These are phyloP conservation scores for Aristolochia californica DNA, from an alignment of 164 flowering plant species.

Conservation along the genomic window DNA sequence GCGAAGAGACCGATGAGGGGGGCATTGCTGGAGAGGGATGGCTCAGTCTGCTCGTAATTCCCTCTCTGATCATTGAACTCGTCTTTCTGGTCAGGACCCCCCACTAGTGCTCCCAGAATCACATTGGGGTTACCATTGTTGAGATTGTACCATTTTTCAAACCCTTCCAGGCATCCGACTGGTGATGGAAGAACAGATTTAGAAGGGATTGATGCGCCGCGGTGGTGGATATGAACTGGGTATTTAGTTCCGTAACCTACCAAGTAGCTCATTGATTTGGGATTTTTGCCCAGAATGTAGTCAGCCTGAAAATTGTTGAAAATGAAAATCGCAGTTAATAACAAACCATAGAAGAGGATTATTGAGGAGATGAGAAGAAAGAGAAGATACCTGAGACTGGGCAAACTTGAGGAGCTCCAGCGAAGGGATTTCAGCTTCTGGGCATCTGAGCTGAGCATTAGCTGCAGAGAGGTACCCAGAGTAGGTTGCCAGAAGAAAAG, in stretches of 20 bases:
- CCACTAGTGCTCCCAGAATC: conserved; percentile 67
- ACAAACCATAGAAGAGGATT: background rate
- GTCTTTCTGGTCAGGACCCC: conserved; percentile 74
- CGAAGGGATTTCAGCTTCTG: conserved; percentile 43
- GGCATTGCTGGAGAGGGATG: too few relatives aligned
- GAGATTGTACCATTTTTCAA: conserved; percentile 58
- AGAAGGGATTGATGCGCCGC: conserved; percentile 72
- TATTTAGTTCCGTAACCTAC: conserved; percentile 64
- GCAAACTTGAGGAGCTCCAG: conserved; percentile 56
- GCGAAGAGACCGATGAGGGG: conserved; percentile 13
- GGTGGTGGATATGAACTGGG: conserved; percentile 66
- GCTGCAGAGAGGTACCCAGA: conserved; percentile 50
- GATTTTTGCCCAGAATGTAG: conserved; percentile 85
- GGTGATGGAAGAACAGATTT: conserved; percentile 12
- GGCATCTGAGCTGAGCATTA: conserved; percentile 41
- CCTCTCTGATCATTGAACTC: conserved; percentile 50
- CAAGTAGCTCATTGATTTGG: conserved; percentile 67
- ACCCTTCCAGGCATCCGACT: conserved; percentile 64
- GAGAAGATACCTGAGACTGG: conserved; percentile 50
- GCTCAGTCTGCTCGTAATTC: too few relatives aligned
- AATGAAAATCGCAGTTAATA: too few relatives aligned
- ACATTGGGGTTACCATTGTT: conserved; percentile 57
- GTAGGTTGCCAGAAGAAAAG: conserved; percentile 74
- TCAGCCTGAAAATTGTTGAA: conserved; percentile 39
- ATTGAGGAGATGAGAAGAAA: too few relatives aligned